Evolutionary conservation across 495 filamentous ascomycete species (phyloP).

Genomic region (Achaetomiella virescens): DNA sequence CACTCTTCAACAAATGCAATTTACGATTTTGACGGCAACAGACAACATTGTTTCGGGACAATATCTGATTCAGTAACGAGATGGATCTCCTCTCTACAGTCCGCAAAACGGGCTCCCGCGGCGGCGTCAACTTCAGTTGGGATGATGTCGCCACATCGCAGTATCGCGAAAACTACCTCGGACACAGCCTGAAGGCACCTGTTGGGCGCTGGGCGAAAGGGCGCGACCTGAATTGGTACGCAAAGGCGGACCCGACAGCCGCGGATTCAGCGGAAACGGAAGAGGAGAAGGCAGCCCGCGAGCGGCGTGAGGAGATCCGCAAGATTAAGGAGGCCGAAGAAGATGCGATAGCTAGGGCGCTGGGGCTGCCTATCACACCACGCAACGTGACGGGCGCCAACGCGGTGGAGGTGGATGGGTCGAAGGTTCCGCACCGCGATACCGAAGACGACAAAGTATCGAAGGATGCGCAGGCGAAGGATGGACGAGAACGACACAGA

Average conservation of each 20-base stretch:
- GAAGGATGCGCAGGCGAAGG: constrained; percentile 15
- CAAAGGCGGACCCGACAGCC: constrained; percentile 55
- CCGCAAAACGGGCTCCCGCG: constrained; percentile 89
- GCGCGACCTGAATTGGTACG: constrained; percentile 85
- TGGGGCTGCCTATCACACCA: constrained; percentile 67
- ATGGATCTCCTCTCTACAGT: constrained; percentile 96
- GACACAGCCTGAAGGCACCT: constrained; percentile 90
- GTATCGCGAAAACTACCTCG: constrained; percentile 95
- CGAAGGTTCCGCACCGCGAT: constrained; percentile 19
- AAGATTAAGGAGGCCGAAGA: constrained; percentile 87
- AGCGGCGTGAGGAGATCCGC: constrained; percentile 72
- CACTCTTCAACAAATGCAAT: too few species aligned
- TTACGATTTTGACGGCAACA: too few species aligned
- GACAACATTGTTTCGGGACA: too few species aligned
- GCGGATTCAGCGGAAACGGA: constrained; percentile 48
- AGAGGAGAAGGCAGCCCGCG: constrained; percentile 53
- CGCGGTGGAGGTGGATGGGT: constrained; percentile 33
- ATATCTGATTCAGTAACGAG: neutral
- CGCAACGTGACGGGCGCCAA: constrained; percentile 46
- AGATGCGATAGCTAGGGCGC: constrained; percentile 74
- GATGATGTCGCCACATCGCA: constrained; percentile 79
- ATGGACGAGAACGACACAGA: constrained; percentile 22
- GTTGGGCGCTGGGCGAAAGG: constrained; percentile 94
- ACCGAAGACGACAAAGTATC: constrained; percentile 5
- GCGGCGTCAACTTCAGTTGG: constrained; percentile 94